phyloP scores from a whole-genome alignment of 495 filamentous ascomycete species.

The Penicillium manginii region DNA sequence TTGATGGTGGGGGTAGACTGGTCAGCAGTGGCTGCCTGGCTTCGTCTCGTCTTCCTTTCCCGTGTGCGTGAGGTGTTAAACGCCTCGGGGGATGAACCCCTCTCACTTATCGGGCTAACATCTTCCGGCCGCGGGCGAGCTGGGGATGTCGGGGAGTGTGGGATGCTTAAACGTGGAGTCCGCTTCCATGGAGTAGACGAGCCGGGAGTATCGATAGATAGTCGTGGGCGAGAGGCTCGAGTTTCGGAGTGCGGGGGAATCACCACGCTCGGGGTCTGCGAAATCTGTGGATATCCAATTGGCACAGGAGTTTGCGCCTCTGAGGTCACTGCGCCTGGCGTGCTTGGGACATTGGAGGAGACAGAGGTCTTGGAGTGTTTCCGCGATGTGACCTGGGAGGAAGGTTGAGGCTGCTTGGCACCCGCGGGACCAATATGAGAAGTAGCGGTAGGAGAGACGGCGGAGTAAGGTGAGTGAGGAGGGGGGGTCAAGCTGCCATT shows the following conservation, averaged over 20 bases:
- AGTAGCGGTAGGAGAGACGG: constrained; percentile 24
- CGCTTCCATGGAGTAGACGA: constrained; percentile 56
- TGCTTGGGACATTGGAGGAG: constrained; percentile 33
- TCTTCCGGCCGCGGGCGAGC: constrained; percentile 51
- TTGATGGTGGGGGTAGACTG: constrained; percentile 34
- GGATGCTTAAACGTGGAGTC: constrained; percentile 41
- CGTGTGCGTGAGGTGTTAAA: constrained; percentile 40
- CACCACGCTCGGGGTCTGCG: constrained; percentile 36
- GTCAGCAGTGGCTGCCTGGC: constrained; percentile 23
- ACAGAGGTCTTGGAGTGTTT: constrained; percentile 11
- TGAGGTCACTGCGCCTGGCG: constrained; percentile 29
- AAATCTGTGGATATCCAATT: constrained; percentile 24
- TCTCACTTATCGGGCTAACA: constrained; percentile 59
- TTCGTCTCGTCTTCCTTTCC: constrained; percentile 26
- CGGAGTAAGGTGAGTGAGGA: constrained; percentile 44
- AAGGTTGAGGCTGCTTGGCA: constrained; percentile 25
- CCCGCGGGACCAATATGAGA: constrained; percentile 18
- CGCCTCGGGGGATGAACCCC: constrained; percentile 45
- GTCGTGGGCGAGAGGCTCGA: constrained; percentile 36
- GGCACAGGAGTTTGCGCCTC: constrained; percentile 32
- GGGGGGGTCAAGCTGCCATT: constrained; percentile 44
- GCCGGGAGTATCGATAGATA: constrained; percentile 48
- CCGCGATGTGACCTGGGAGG: constrained; percentile 14
- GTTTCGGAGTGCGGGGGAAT: constrained; percentile 31
- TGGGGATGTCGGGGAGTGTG: constrained; percentile 49